Conservation (phyloP, 2,329 filamentous ascomycete species). For the Diaporthe destruens region DNA sequence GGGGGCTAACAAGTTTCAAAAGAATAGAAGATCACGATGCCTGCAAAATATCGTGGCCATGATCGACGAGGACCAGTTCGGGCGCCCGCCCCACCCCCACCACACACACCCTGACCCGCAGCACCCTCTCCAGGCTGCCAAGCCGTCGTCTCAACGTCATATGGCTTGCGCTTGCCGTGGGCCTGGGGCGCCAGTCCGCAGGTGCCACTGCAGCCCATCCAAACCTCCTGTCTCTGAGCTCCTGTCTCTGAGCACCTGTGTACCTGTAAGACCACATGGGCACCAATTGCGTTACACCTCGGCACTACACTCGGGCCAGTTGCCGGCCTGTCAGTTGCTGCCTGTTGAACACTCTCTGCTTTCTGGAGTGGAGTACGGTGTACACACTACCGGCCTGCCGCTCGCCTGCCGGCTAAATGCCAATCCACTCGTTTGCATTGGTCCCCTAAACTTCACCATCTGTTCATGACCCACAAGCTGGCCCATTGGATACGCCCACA, state of each 20-base stretch:
- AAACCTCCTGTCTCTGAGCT: background rate
- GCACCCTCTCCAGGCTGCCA: slow-evolving; percentile 17
- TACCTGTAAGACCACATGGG: background rate
- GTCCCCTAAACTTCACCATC: slow-evolving; percentile 19
- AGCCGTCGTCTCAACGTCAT: slow-evolving; percentile 25
- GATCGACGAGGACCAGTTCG: slow-evolving; percentile 1
- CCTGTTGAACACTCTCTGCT: no score
- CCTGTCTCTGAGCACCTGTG: no score
- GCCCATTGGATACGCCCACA: background rate
- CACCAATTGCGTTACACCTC: background rate
- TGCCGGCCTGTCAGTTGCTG: no score
- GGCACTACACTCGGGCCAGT: no score
- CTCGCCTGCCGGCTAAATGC: background rate
- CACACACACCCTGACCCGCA: slow-evolving; percentile 2
- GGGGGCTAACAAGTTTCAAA: background rate
- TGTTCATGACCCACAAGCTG: background rate
- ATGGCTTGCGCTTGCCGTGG: background rate
- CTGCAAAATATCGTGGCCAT: slow-evolving; percentile 19
- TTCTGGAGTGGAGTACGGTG: no score
- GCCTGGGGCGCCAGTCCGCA: slow-evolving; percentile 4
- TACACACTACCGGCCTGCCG: no score
- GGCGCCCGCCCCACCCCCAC: slow-evolving; percentile 14
- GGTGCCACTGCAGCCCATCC: background rate
- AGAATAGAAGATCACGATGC: slow-evolving; percentile 10
- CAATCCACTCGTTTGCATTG: slow-evolving; percentile 12